Percentiles rank a stretch among this genome's conserved stretches.
Conservation (phyloP, 2,329 filamentous ascomycete species). For the Dothideomycetes sp. region DNA sequence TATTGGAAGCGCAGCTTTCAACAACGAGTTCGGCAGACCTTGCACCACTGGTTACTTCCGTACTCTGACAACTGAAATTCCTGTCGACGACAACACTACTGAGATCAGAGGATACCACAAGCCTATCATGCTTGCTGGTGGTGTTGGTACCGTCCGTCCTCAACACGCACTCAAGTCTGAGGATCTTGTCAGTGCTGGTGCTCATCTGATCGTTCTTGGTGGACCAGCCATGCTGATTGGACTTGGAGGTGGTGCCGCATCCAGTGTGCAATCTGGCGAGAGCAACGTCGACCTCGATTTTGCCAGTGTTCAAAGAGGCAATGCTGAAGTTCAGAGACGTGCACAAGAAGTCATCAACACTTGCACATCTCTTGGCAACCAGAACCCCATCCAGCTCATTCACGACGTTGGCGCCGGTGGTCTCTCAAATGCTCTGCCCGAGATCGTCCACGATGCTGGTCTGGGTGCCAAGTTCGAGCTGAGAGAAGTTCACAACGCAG, state of each 20-base stretch:
- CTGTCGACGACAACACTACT: constrained; percentile 49
- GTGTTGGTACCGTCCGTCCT: constrained; percentile 83
- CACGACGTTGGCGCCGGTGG: constrained; percentile 96
- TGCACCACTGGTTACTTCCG: constrained; percentile 85
- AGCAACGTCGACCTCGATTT: constrained; percentile 90
- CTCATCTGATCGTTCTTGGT: constrained; percentile 84
- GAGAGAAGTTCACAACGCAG: constrained; percentile 84
- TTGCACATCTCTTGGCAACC: constrained; percentile 71
- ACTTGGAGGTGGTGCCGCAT: constrained; percentile 88
- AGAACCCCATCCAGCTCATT: constrained; percentile 91
- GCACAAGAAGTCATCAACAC: constrained; percentile 98
- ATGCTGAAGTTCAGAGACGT: constrained; percentile 89
- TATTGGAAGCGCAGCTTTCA: constrained; percentile 89
- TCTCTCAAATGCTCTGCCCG: constrained; percentile 72
- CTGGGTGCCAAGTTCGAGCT: constrained; percentile 88
- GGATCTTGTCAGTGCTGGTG: constrained; percentile 71
- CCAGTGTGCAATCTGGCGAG: constrained; percentile 79
- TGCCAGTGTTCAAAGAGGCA: constrained; percentile 91
- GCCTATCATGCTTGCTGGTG: constrained; percentile 96
- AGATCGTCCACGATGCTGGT: constrained; percentile 84
- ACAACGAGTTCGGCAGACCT: constrained; percentile 94
- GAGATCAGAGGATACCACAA: constrained; percentile 93
- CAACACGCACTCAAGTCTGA: constrained; percentile 82
- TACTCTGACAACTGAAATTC: constrained; percentile 67
- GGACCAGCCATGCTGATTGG: constrained; percentile 97